phyloP scores from a whole-genome alignment of 2,329 filamentous ascomycete species.

The Talaromyces albobiverticillius region DNA sequence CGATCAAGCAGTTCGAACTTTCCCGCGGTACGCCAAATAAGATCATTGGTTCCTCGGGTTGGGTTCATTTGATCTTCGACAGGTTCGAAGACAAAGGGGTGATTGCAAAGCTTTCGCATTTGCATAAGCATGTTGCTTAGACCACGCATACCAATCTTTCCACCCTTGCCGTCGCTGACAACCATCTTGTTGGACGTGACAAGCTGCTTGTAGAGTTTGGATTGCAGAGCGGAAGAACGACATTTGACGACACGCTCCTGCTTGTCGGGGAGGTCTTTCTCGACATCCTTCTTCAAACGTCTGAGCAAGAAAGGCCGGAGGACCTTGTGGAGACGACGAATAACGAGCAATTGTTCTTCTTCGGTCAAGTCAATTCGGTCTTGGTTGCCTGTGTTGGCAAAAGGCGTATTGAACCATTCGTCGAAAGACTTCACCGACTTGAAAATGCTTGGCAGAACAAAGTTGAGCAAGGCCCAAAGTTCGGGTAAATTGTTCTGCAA shows the following conservation, averaged over 20 bases:
- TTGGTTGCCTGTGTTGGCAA: conserved; percentile 95
- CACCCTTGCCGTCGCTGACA: conserved; percentile 91
- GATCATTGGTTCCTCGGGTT: conserved; percentile 78
- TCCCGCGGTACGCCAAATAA: conserved; percentile 91
- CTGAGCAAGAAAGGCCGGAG: conserved; percentile 93
- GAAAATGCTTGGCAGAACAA: conserved; percentile 97
- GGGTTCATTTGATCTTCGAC: conserved; percentile 99
- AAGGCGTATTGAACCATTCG: conserved; percentile 99
- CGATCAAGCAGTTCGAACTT: conserved; percentile 96
- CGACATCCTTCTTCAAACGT: conserved; percentile 98
- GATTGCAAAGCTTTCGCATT: conserved; percentile 95
- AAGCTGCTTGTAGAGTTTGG: conserved; percentile 95
- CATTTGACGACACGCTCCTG: conserved; percentile 99
- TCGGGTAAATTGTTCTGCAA: conserved; percentile 96
- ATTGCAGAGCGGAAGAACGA: conserved; percentile 91
- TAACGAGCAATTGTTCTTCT: conserved; percentile 99
- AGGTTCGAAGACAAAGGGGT: conserved; percentile 97
- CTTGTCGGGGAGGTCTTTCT: conserved; percentile 98
- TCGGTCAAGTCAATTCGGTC: conserved; percentile 99
- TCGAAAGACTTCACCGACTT: conserved; percentile 98
- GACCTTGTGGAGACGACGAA: conserved; percentile 97
- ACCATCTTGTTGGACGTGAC: conserved; percentile 92
- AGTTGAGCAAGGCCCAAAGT: conserved; percentile 97
- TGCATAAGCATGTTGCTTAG: conserved; percentile 99
- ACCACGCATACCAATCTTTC: conserved; percentile 89